Evolutionary conservation across 805 yeast genomes (phyloP), one percentile per base, ranked within the genome.

Genomic region (Myxozyma neotropica): DNA sequence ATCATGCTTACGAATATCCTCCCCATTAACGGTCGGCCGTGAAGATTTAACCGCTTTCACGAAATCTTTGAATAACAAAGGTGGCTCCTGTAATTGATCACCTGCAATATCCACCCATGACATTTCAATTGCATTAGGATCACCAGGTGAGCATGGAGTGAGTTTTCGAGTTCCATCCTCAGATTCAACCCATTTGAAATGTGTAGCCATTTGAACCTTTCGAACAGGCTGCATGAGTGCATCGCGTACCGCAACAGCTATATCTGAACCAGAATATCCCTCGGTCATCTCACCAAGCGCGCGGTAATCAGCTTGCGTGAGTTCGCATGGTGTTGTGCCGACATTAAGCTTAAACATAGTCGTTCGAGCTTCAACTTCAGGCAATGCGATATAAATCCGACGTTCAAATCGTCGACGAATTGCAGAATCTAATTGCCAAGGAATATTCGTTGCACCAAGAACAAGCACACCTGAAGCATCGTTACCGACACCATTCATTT

Each of bases 101-200:
- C 95, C 87, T 56, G 83, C 94, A 39, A 94, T 83, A 61, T 90
- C 93, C 81, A 88, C 84, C 99, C 99, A 94, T 71, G 84, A 85
- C 89, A 88, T 87, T 71, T 94, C 99, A 42, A 75, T 73, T 0
- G 98, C 97, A 17, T 82, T 89, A 2, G 73, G 71, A 65, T 89
- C 97, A n/a, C 99, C 99, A 0, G 99, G 99, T 0, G 97, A 91
- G 71, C 99, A 94, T 0, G 99, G 99, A 15, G 92, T 88, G 51
- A 83, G 80, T 71, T 83, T 85, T 27, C 73, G 75, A 17, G 59
- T 65, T 1, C 75, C 77, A 39, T 70, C 68, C 33, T 57, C 55
- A 15, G 67, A 54, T 6, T 69, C 65, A 10, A 83, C 83, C 61
- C 81, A 79, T 71, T 87, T 88, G 78, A 94, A 94, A 78, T 94